Evolutionary conservation across 164 flowering plant species (phyloP), one percentile per base, ranked within the genome.

Genomic region (Nelumbo lutea): DNA sequence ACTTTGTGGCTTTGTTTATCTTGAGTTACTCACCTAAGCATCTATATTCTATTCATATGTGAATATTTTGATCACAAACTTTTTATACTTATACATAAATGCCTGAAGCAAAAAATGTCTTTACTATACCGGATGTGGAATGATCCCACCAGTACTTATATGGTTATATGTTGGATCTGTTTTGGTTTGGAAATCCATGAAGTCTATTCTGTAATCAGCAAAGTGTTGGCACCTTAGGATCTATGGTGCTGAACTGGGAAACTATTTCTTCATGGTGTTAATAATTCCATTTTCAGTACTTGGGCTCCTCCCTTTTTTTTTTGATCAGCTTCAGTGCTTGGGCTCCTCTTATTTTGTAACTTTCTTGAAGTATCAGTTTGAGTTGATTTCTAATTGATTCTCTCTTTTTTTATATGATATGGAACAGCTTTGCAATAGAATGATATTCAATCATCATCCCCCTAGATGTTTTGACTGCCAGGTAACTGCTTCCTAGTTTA

Each of bases 391-490:
- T 68, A 52, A 68, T 62, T 64, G 61, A 55, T 66, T 6, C 10
- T 13, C n/a, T 63, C 27, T 57, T 56, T 9, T 64, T 52, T 75
- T 61, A 11, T 62, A 77, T 27, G 72, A 42, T 51, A 5, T 86
- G 71, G 77, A 73, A 73, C 93, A 94, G 98, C 95, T 90, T 47
- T 94, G 98, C 51, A 85, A 82, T 75, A 80, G 79, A 68, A 86
- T 94, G 98, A 78, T 90, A 73, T 94, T 94, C 86, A 94, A 94
- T 82, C 97, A 94, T 61, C 86, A 90, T 66, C 89, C 87, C 11
- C 98, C 98, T n/a, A 77, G 70, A 74, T 94, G 98, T 78, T 73
- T 81, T 79, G 88, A 73, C 69, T 94, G 98, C 77, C 59, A 27
- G 97, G 98, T 94, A 82, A 72, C 38, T 71, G 3, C 53, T 44